Evolutionary conservation across 2,329 filamentous ascomycete genomes (phyloP).

Genomic region (Fusarium temperatum): DNA sequence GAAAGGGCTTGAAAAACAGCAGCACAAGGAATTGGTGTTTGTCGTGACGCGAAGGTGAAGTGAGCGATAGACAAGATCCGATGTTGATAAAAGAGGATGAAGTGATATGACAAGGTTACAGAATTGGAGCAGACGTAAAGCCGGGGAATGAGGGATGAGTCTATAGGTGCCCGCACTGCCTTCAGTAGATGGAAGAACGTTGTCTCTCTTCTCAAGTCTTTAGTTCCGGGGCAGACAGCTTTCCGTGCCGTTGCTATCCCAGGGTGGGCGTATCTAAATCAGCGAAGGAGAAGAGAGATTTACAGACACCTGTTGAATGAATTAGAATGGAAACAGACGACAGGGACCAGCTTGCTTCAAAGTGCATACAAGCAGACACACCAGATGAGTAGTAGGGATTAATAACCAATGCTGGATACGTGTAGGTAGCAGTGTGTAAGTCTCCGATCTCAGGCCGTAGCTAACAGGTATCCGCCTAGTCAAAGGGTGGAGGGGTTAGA

Average conservation of each 20-base stretch:
- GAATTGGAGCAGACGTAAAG: slow-evolving; percentile 35
- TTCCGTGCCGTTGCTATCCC: slow-evolving; percentile 30
- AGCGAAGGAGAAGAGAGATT: slow-evolving; percentile 32
- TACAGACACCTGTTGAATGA: slow-evolving; percentile 28
- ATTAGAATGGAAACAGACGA: slow-evolving; percentile 31
- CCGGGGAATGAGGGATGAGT: slow-evolving; percentile 33
- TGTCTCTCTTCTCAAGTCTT: slow-evolving; percentile 42
- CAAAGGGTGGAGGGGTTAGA: slow-evolving; percentile 22
- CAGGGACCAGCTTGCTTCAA: slow-evolving; percentile 36
- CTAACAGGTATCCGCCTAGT: slow-evolving; percentile 24
- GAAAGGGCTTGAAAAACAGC: slow-evolving; percentile 1
- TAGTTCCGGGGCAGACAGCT: slow-evolving; percentile 35
- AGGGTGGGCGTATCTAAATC: slow-evolving; percentile 38
- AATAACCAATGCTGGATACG: slow-evolving; percentile 30
- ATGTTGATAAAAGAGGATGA: slow-evolving; percentile 31
- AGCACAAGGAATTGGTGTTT: neutral
- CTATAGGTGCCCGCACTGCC: slow-evolving; percentile 38
- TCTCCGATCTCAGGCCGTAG: slow-evolving; percentile 37
- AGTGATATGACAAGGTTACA: slow-evolving; percentile 36
- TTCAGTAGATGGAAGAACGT: slow-evolving; percentile 27
- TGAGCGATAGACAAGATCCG: slow-evolving; percentile 13
- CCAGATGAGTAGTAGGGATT: slow-evolving; percentile 40
- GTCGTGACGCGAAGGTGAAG: slow-evolving; percentile 8
- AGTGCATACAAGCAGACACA: slow-evolving; percentile 31
- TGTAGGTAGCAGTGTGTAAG: slow-evolving; percentile 28